Conservation (phyloP, 306 rosid species). For the Rosa lucieae region DNA sequence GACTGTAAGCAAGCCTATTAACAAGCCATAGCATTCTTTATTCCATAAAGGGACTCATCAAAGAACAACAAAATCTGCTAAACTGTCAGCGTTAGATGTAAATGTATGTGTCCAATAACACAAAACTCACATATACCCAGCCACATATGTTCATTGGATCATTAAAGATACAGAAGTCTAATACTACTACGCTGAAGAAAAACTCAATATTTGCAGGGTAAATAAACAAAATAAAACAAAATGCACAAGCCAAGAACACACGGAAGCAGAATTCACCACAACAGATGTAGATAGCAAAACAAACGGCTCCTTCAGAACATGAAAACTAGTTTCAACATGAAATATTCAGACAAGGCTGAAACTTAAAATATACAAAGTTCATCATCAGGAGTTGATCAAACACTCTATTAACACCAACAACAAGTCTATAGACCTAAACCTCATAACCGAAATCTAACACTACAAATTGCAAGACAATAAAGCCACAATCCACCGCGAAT, state of each 20-base stretch:
- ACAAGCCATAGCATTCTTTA: neutral
- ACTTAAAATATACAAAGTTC: neutral
- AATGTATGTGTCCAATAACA: neutral
- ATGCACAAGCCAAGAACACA: too few relatives aligned
- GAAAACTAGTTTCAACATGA: neutral
- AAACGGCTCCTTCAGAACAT: conserved; percentile 4
- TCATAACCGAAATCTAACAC: neutral
- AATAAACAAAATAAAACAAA: too few relatives aligned
- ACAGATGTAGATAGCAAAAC: neutral
- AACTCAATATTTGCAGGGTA: too few relatives aligned
- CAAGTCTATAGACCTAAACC: neutral
- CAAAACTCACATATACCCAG: too few relatives aligned
- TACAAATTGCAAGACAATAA: neutral
- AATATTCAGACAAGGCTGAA: conserved; percentile 4
- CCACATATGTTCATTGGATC: neutral
- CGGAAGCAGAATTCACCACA: neutral
- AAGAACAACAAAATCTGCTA: neutral
- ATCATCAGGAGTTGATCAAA: neutral
- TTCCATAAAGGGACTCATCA: too few relatives aligned
- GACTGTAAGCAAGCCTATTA: neutral
- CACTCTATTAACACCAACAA: neutral
- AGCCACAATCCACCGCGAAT: neutral
- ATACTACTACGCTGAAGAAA: neutral
- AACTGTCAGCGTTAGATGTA: neutral
- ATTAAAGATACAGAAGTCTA: neutral